Evolutionary conservation across 2,329 filamentous ascomycete genomes (phyloP).

Genomic region (Phaeosphaeria sp.): DNA sequence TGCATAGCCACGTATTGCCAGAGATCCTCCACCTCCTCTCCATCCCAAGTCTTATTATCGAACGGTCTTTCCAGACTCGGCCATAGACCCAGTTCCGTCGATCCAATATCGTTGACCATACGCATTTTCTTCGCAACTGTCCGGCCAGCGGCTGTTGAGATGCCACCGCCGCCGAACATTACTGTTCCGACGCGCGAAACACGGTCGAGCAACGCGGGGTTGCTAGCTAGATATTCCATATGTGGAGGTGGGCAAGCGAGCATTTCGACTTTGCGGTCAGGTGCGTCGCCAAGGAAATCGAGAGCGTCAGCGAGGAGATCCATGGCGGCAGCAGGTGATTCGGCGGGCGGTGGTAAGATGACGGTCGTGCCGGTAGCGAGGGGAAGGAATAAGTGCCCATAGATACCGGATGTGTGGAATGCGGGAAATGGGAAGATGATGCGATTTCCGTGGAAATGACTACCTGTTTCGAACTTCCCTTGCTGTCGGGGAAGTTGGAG

Average conservation of each 20-base stretch:
- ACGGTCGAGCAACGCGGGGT: constrained; percentile 6
- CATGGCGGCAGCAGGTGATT: background rate
- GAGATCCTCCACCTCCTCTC: constrained; percentile 1
- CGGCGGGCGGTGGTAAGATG: constrained; percentile 6
- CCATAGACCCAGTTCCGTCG: constrained; percentile 19
- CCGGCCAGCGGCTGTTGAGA: constrained; percentile 11
- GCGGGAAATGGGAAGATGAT: constrained; percentile 8
- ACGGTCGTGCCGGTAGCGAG: constrained; percentile 5
- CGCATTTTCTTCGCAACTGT: constrained; percentile 4
- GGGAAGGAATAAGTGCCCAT: constrained; percentile 7
- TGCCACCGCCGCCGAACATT: constrained; percentile 15
- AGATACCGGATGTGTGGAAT: constrained; percentile 17
- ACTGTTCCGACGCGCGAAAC: constrained; percentile 2
- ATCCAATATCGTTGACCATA: constrained; percentile 6
- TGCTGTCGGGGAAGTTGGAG: constrained; percentile 7
- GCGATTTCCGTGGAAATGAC: background rate
- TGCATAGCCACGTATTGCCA: constrained; percentile 17
- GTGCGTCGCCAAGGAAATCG: background rate
- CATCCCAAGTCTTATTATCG: background rate
- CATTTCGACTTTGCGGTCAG: background rate
- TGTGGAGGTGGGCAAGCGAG: constrained; percentile 7
- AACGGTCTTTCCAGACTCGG: background rate
- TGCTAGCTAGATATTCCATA: constrained; percentile 9
- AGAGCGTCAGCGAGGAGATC: constrained; percentile 1
- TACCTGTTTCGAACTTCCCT: background rate